A percentile compares a stretch with the other conserved stretches of the same genome.
phyloP scores from a whole-genome alignment of 2,329 filamentous ascomycete species.

The Colletotrichum australisinense region DNA sequence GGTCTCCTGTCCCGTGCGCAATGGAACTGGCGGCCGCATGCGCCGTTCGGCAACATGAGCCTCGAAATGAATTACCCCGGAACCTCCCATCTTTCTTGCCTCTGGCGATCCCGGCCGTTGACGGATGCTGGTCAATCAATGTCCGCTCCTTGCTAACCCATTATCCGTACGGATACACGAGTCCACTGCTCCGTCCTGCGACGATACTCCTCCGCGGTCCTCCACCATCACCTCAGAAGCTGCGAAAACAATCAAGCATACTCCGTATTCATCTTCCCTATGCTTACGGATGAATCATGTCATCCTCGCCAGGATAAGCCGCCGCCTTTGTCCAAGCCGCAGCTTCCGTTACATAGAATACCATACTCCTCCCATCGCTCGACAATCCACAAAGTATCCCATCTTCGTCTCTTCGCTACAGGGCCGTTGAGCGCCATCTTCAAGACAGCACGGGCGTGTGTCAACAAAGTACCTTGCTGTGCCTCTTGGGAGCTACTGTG shows the following conservation, averaged over 20 bases:
- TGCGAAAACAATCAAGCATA: background rate
- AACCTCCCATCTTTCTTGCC: background rate
- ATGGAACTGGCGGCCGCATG: conserved; percentile 23
- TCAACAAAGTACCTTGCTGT: conserved; percentile 29
- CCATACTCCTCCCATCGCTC: background rate
- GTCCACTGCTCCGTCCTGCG: background rate
- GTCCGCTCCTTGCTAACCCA: conserved; percentile 5
- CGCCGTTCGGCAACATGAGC: conserved; percentile 24
- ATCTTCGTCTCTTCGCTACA: background rate
- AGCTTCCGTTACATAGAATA: background rate
- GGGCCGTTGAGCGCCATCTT: background rate
- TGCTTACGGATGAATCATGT: background rate
- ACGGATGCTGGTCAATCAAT: conserved; percentile 22
- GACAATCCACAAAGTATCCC: conserved; percentile 1
- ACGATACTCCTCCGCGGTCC: conserved; percentile 1
- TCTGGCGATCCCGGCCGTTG: background rate
- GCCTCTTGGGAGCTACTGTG: background rate
- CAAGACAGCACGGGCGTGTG: conserved; percentile 15
- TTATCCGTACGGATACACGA: background rate
- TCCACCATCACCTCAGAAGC: background rate
- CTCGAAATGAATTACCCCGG: conserved; percentile 12
- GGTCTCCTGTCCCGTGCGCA: conserved; percentile 18
- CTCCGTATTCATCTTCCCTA: background rate
- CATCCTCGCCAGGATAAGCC: background rate
- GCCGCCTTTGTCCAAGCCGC: background rate